Percentiles rank a stretch among this genome's conserved stretches.
phyloP scores from a whole-genome alignment of 2,329 filamentous ascomycete genomes.

The Penicillium sp. region DNA sequence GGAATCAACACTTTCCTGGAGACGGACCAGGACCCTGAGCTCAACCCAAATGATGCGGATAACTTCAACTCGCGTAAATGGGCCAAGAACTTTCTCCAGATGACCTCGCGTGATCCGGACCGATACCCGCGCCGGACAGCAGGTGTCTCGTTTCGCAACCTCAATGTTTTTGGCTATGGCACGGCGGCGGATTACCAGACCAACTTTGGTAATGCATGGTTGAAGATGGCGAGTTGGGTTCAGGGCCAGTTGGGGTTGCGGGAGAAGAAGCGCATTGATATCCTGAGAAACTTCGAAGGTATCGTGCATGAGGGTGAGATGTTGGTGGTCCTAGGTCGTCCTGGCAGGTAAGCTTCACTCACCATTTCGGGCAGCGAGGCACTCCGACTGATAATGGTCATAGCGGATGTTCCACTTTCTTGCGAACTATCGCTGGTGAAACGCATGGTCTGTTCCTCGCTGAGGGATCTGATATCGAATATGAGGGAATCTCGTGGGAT shows the following conservation, averaged over 20 bases:
- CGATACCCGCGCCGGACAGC: constrained; percentile 39
- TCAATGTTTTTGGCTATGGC: constrained; percentile 51
- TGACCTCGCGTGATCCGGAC: constrained; percentile 35
- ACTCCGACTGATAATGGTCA: constrained; percentile 6
- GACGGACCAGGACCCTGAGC: constrained; percentile 37
- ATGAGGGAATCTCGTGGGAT: constrained; percentile 66
- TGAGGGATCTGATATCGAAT: constrained; percentile 74
- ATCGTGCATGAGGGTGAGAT: constrained; percentile 60
- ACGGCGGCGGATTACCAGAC: constrained; percentile 51
- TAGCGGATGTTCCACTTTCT: constrained; percentile 72
- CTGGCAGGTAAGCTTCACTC: constrained; percentile 42
- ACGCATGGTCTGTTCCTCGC: constrained; percentile 78
- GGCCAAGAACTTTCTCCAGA: constrained; percentile 47
- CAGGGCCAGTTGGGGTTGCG: constrained; percentile 35
- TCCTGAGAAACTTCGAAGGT: constrained; percentile 66
- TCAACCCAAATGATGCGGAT: constrained; percentile 47
- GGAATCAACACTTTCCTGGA: constrained; percentile 44
- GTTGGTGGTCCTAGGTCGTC: constrained; percentile 57
- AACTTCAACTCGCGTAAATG: constrained; percentile 51
- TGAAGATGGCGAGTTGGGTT: constrained; percentile 39
- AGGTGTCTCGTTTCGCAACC: constrained; percentile 50
- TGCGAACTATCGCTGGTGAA: constrained; percentile 83
- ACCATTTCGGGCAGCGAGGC: background rate
- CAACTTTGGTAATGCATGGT: constrained; percentile 48
- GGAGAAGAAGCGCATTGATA: constrained; percentile 55